Evolutionary conservation across 495 filamentous ascomycete genomes (phyloP).

Genomic region (Lepidopterella palustris): DNA sequence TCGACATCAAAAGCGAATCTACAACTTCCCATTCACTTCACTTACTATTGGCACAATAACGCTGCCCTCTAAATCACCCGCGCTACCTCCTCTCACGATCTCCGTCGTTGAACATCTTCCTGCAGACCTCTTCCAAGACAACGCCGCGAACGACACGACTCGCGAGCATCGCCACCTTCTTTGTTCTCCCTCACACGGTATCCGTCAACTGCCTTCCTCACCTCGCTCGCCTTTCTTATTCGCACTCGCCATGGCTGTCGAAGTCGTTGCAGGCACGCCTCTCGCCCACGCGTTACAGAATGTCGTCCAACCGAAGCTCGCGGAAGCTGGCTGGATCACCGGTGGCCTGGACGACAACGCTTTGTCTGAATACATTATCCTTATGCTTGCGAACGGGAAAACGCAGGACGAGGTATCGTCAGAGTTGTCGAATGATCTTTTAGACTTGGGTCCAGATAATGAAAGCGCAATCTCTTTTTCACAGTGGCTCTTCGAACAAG

Average conservation of each 20-base stretch:
- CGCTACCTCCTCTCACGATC: neutral
- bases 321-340: slow-evolving; percentile 88
- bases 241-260: slow-evolving; percentile 57
- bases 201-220: slow-evolving; percentile 1
- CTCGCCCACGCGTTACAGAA: slow-evolving; percentile 73
- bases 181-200: neutral
- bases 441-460: slow-evolving; percentile 76
- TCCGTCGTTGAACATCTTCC: too few relatives aligned
- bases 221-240: neutral
- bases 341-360: slow-evolving; percentile 74
- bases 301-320: slow-evolving; percentile 82
- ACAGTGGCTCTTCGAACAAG: slow-evolving; percentile 83
- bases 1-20: neutral
- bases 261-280: slow-evolving; percentile 65
- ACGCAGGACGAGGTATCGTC: slow-evolving; percentile 79
- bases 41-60: neutral
- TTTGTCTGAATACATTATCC: slow-evolving; percentile 88
- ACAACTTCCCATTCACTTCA: neutral
- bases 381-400: slow-evolving; percentile 95
- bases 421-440: slow-evolving; percentile 82
- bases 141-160: too few relatives aligned
- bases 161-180: neutral
- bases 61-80: neutral
- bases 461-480: slow-evolving; percentile 77
- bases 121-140: too few relatives aligned